A percentile compares a stretch with the other conserved stretches of the same genome.
Evolutionary conservation across 805 yeast species (phyloP).

Genomic region (Teunomyces aglyptinius): DNA sequence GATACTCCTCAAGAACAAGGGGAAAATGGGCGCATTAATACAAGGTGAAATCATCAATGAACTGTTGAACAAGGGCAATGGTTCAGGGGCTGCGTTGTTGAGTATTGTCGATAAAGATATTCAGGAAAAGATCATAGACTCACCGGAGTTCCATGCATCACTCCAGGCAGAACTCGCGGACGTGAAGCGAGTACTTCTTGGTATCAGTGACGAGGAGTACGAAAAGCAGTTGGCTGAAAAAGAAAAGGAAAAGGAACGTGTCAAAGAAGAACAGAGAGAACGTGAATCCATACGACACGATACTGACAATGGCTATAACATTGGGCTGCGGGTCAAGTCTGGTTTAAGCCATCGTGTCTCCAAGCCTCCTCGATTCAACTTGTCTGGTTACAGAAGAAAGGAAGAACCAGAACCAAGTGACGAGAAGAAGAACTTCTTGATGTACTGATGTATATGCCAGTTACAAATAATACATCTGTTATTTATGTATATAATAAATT

Average conservation of each 20-base stretch:
- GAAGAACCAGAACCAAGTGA: constrained; percentile 6
- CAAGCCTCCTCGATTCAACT: constrained; percentile 37
- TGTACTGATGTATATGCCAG: constrained; percentile 3
- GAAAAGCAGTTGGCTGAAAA: constrained; percentile 20
- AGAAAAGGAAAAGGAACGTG: constrained; percentile 11
- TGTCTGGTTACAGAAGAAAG: constrained; percentile 9
- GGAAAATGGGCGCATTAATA: constrained; percentile 50
- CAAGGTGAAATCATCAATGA: constrained; percentile 48
- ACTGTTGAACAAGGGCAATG: constrained; percentile 15
- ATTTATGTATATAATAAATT: not conserved
- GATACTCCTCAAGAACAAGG: constrained; percentile 47
- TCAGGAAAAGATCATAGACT: constrained; percentile 42
- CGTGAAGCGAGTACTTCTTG: constrained; percentile 28
- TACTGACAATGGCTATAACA: constrained; percentile 19
- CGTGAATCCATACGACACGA: constrained; percentile 6
- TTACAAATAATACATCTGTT: not conserved
- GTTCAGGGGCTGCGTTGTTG: constrained; percentile 19
- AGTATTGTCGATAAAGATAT: constrained; percentile 44
- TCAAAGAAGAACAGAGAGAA: constrained; percentile 11
- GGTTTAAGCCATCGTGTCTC: constrained; percentile 22
- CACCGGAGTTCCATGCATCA: constrained; percentile 37
- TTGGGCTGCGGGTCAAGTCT: constrained; percentile 27
- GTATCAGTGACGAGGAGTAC: constrained; percentile 42
- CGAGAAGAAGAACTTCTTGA: constrained; percentile 11
- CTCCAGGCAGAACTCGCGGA: constrained; percentile 33